Evolutionary conservation across 2,329 filamentous ascomycete species (phyloP), one percentile per base, ranked within the genome.

Genomic region (Colletotrichum zoysiae): DNA sequence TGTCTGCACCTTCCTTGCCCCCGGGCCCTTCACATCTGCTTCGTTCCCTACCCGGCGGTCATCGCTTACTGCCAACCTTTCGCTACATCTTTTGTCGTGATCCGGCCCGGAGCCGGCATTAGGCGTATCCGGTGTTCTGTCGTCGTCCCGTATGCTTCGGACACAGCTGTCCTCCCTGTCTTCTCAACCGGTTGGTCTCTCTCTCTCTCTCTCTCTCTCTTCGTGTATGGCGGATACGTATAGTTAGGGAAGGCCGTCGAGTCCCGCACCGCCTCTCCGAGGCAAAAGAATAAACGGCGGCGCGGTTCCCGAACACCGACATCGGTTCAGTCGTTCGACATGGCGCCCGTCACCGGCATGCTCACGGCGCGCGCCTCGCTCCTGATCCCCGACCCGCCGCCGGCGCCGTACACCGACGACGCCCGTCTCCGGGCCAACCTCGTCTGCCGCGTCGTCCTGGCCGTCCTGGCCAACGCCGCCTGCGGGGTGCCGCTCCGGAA

Each of bases 401-500:
- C 66, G 42, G 70, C 62, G n/a, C 67, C 57, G 44, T 74, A 38
- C 35, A 68, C 61, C 44, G 57, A 59, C 58, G 76, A 59, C 58
- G 76, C 81, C 1, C 70, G 78, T 2, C 77, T 84, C 44, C 79
- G 77, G 1, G 81, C 82, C 73, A 89, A 90, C 79, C 79, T 88
- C 53, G 75, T 86, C 65, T 81, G 81, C 65, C 83, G 88, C n/a
- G 81, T 89, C 23, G 67, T 84, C 44, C 77, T 90, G 23, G 83
- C 84, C 23, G 73, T 85, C 55, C 1, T 86, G 16, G 84, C 84
- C 62, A 84, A 85, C 40, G 30, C 85, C 14, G 76, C 84, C 58
- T 87, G 84, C 66, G 81, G 85, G 75, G 85, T 89, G 1, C 88
- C 88, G 1, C 79, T 89, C 3, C 81, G 82, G 3, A 80, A 88